Evolutionary conservation across 306 rosid species (phyloP), one percentile per base, ranked within the genome.

Genomic region (Delonix regia): DNA sequence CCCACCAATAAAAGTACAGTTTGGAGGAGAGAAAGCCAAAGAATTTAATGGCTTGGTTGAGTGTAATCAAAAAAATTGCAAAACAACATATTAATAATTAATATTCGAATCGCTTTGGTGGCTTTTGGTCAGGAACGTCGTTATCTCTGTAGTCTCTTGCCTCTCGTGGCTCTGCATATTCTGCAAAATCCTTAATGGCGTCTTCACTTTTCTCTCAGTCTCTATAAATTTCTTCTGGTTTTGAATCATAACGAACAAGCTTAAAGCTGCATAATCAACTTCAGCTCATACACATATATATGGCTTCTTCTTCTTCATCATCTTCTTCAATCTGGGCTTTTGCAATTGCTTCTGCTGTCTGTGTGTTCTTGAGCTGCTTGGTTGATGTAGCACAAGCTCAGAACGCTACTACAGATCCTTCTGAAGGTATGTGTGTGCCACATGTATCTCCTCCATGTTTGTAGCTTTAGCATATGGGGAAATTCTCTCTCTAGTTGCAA

Each of bases 351-450:
- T 55, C 15, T 55, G 78, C 77, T 47, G 41, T 70, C 45, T 81
- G 51, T 85, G 30, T 78, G 68, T 60, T 78, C 71, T 60, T 84
- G 19, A 51, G 25, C 36, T 65, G 18, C 79, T 78, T 82, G 24
- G 21, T 82, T 44, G 41, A 56, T 38, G 9, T 80, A 14, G 71
- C 82, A 52, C 49, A 69, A 68, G 92, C 90, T 82, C 81, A 80
- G 81, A 84, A 82, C 80, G 74, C 84, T 12, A 80, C 88, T n/a
- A 87, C 91, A 7, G 90, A 90, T 83, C 90, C 94, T 56, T 62
- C 82, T 67, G 90, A 92, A 87, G 96, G 96, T 88, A 5, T 69
- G 45, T 56, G 38, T 13, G 7, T 57, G 14, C 66, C 61, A 69
- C 53, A n/a, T 55, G 1, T 52, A 8, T 28, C 7, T 28, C 2